phyloP scores from a whole-genome alignment of 108 stramenopile genomes.

The Nannochloropsis salina region DNA sequence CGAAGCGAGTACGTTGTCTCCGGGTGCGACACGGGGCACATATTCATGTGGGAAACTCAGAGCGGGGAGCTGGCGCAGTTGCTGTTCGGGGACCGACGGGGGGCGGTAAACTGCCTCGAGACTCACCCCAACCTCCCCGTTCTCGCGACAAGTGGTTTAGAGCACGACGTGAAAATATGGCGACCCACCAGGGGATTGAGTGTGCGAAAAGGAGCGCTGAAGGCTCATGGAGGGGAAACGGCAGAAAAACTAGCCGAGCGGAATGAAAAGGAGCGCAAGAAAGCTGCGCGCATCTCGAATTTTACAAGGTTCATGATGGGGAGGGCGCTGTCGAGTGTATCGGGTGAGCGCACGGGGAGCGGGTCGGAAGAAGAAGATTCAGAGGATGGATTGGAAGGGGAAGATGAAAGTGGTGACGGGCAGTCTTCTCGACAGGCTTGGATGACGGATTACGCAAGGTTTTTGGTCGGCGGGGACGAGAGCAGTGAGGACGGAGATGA shows the following conservation, averaged over 20 bases:
- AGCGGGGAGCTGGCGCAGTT: not conserved
- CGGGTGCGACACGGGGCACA: constrained; percentile 41
- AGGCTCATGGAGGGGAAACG: not conserved
- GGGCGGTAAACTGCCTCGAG: constrained; percentile 46
- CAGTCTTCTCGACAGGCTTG: not conserved
- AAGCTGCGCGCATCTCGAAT: not conserved
- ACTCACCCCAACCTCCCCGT: constrained; percentile 42
- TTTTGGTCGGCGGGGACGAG: not conserved
- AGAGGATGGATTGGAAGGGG: not conserved
- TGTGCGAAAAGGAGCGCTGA: not conserved
- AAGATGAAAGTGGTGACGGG: not conserved
- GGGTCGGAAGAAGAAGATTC: not conserved
- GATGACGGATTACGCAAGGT: too few relatives aligned
- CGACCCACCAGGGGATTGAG: not conserved
- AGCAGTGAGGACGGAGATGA: not conserved
- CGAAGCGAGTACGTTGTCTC: constrained; percentile 42
- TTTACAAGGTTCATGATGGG: not conserved
- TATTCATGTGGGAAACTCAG: constrained; percentile 42
- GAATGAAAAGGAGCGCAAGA: not conserved
- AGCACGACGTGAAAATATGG: constrained; percentile 17
- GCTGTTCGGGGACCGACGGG: constrained; percentile 32
- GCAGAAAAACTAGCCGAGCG: not conserved
- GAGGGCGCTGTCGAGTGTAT: not conserved
- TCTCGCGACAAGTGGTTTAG: constrained; percentile 30
- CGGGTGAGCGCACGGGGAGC: not conserved